Evolutionary conservation across 768 basidiomycete species (phyloP), one percentile per base, ranked within the genome.

Genomic region (Lenzites betulinus): DNA sequence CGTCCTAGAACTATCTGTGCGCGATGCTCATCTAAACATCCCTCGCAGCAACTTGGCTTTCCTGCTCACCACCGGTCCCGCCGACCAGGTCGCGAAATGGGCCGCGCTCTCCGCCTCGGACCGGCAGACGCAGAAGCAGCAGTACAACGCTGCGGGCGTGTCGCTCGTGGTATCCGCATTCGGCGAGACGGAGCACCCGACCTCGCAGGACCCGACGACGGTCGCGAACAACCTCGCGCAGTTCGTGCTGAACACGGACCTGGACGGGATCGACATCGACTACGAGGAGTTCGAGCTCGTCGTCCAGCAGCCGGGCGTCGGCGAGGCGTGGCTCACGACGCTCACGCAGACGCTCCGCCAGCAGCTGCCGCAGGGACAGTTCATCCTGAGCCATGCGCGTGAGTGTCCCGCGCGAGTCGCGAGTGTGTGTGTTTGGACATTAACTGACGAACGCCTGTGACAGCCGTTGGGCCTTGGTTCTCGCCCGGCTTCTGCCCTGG

Each of bases 271-370:
- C n/a, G 83, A 84, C 55, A 74, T 84, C 57, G 83, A 83, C 65
- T 83, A 82, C 53, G 83, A 80, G 67, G 76, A 61, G 2, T 55
- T 86, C 82, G 86, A 87, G 62, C 86, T 89, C 64, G 72, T 75
- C 63, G 84, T 86, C 0, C 78, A 86, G 58, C 74, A 85, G 59
- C 74, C 75, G 20, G 78, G 81, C 12, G 73, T 75, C 44, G 87
- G 84, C 3, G 87, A 87, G 73, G 36, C 69, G 7, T 78, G 76
- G 76, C 68, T 78, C 9, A 72, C 67, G 47, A 67, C 69, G 12
- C 75, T 77, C 69, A 77, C 76, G 20, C 64, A 67, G 53, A 70
- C 74, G 54, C 69, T 77, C 6, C 68, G 76, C 23, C 60, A 56
- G 36, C 65, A 71, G 63, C 71, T 77, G 28, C 75, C 76, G 12